Conservation (phyloP, 192 early-diverging fungal genomes). For the Podila epicladia region DNA sequence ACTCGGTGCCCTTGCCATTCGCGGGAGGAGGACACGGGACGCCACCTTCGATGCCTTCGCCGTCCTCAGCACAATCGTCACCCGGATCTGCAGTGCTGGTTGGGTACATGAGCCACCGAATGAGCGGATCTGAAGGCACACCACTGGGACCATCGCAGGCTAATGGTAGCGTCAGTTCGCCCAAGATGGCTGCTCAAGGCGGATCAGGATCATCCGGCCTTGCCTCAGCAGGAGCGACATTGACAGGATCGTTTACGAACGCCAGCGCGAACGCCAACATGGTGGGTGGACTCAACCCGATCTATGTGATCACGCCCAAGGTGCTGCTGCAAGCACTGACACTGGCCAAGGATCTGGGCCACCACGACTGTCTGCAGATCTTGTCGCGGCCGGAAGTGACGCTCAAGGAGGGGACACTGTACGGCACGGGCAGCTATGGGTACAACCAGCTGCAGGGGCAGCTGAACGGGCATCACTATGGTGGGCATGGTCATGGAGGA, state of each 20-base stretch:
- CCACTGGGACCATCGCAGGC: neutral
- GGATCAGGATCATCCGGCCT: slow-evolving; percentile 16
- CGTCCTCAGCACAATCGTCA: slow-evolving; percentile 48
- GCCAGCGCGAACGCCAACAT: slow-evolving; percentile 48
- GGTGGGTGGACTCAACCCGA: slow-evolving; percentile 35
- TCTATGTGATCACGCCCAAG: slow-evolving; percentile 46
- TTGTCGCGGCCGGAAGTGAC: slow-evolving; percentile 44
- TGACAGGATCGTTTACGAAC: slow-evolving; percentile 42
- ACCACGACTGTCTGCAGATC: slow-evolving; percentile 40
- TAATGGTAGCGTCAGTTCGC: slow-evolving; percentile 23
- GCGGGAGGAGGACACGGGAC: slow-evolving; percentile 35
- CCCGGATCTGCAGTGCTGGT: slow-evolving; percentile 27
- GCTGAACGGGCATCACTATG: slow-evolving; percentile 9
- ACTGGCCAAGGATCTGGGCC: slow-evolving; percentile 39
- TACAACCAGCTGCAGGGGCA: slow-evolving; percentile 33
- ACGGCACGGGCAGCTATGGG: slow-evolving; percentile 48
- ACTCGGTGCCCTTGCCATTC: slow-evolving; percentile 41
- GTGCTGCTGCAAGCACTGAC: slow-evolving; percentile 41
- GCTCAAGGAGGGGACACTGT: slow-evolving; percentile 42
- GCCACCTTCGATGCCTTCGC: slow-evolving; percentile 42
- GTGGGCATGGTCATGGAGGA: slow-evolving; percentile 21
- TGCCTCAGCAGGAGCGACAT: neutral
- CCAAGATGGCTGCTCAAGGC: slow-evolving; percentile 22
- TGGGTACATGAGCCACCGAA: slow-evolving; percentile 43
- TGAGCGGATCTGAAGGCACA: neutral